These are phyloP conservation scores for Hymenoscyphus repandus DNA, from an alignment of 2,329 filamentous ascomycete genomes.

Conservation along the genomic window DNA sequence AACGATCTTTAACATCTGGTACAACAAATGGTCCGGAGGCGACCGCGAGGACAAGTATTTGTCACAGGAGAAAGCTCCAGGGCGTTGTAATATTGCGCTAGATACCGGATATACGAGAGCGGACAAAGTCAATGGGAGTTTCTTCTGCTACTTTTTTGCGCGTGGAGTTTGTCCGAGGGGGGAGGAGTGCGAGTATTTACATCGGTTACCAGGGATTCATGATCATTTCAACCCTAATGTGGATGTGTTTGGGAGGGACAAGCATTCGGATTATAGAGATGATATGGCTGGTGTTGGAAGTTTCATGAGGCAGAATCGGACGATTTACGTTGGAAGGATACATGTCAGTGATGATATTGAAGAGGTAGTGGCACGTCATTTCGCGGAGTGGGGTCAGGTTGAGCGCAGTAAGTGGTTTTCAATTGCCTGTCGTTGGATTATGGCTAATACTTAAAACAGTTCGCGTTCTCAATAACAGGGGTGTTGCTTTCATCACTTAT, in stretches of 20 bases:
- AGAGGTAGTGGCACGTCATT: constrained; percentile 89
- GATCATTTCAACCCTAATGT: constrained; percentile 92
- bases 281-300: constrained; percentile 97
- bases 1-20: constrained; percentile 97
- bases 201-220: constrained; percentile 78
- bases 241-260: constrained; percentile 92
- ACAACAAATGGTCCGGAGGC: constrained; percentile 96
- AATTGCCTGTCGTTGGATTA: neutral
- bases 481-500: constrained; percentile 95
- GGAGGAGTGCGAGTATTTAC: constrained; percentile 89
- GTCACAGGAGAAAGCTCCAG: constrained; percentile 74
- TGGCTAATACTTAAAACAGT: constrained; percentile 35
- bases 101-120: constrained; percentile 77
- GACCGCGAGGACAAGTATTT: constrained; percentile 90
- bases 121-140: constrained; percentile 71
- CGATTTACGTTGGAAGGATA: constrained; percentile 88
- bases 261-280: constrained; percentile 87
- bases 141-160: constrained; percentile 90
- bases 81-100: constrained; percentile 78
- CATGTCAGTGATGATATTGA: constrained; percentile 97
- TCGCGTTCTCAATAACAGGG: constrained; percentile 80
- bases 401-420: constrained; percentile 55
- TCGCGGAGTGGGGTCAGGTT: constrained; percentile 92
- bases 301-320: constrained; percentile 91
- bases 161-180: constrained; percentile 79